Percentiles rank a stretch among this genome's conserved stretches.
These are phyloP conservation scores for Withania somnifera DNA, from an alignment of 305 asterid species.

Conservation along the genomic window DNA sequence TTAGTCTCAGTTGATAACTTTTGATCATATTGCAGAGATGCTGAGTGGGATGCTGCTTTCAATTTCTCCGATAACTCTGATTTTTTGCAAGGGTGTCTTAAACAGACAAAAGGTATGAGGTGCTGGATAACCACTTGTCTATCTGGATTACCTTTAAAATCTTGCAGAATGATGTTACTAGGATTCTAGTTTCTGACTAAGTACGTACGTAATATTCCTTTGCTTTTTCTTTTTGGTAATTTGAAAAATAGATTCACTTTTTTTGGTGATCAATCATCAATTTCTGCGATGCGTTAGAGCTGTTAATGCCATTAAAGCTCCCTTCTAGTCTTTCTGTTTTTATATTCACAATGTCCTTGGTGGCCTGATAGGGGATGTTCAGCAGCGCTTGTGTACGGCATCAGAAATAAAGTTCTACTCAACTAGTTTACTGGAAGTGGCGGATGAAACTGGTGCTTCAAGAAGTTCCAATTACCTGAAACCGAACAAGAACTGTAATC, in stretches of 20 bases:
- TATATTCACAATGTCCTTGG: not conserved
- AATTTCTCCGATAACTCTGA: slow-evolving; percentile 48
- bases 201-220: not conserved
- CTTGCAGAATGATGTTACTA: not conserved
- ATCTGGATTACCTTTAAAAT: not conserved
- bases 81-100: slow-evolving; percentile 55
- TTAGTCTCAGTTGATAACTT: not conserved
- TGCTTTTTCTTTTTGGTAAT: not conserved
- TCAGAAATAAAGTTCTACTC: slow-evolving; percentile 63
- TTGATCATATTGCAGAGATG: slow-evolving; percentile 30
- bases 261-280: not conserved
- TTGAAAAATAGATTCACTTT: not conserved
- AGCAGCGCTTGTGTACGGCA: slow-evolving; percentile 69
- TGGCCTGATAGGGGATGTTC: slow-evolving; percentile 43
- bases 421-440: slow-evolving; percentile 35
- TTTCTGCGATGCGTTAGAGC: not conserved
- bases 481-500: slow-evolving; percentile 67
- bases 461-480: slow-evolving; percentile 30
- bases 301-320: not conserved
- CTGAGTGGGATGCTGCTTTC: slow-evolving; percentile 72
- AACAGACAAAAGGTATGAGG: slow-evolving; percentile 40
- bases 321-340: not conserved
- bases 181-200: not conserved
- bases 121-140: not conserved
- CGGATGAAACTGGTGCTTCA: slow-evolving; percentile 1